Conservation (phyloP, 1,139 yeast species). For the Pichia sp. region DNA sequence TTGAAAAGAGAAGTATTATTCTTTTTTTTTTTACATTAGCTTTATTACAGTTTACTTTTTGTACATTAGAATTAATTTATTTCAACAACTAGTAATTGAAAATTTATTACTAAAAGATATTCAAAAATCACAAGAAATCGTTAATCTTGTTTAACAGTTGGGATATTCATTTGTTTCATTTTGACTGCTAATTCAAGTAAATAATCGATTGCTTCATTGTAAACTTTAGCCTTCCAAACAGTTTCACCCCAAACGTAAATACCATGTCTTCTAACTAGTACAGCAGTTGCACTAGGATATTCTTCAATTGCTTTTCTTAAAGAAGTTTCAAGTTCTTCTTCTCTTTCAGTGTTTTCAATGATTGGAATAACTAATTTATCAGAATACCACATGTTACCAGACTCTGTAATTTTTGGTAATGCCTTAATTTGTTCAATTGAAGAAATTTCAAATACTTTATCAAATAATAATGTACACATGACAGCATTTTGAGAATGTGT, state of each 20-base stretch:
- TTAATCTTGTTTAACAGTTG: constrained; percentile 30
- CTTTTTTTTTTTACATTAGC: background rate
- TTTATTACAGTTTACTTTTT: background rate
- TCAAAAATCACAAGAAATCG: constrained; percentile 15
- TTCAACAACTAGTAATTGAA: background rate
- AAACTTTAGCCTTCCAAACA: constrained; percentile 88
- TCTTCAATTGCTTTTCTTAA: constrained; percentile 55
- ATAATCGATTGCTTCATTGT: constrained; percentile 90
- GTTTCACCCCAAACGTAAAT: constrained; percentile 93
- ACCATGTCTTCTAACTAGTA: constrained; percentile 88
- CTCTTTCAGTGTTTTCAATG: constrained; percentile 84
- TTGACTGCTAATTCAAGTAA: constrained; percentile 77
- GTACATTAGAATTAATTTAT: background rate
- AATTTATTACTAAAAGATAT: background rate
- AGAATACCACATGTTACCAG: constrained; percentile 64
- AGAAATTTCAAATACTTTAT: constrained; percentile 65
- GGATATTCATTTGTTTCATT: constrained; percentile 60
- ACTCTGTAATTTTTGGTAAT: constrained; percentile 60
- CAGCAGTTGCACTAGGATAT: constrained; percentile 78
- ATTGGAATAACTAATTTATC: constrained; percentile 82
- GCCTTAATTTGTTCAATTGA: constrained; percentile 93
- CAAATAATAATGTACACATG: constrained; percentile 65
- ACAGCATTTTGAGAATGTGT: constrained; percentile 92
- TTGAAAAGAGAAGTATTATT: background rate
- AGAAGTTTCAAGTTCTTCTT: constrained; percentile 72